Evolutionary conservation across 441 rosid genomes (phyloP).

Genomic region (Gossypium trilobum): DNA sequence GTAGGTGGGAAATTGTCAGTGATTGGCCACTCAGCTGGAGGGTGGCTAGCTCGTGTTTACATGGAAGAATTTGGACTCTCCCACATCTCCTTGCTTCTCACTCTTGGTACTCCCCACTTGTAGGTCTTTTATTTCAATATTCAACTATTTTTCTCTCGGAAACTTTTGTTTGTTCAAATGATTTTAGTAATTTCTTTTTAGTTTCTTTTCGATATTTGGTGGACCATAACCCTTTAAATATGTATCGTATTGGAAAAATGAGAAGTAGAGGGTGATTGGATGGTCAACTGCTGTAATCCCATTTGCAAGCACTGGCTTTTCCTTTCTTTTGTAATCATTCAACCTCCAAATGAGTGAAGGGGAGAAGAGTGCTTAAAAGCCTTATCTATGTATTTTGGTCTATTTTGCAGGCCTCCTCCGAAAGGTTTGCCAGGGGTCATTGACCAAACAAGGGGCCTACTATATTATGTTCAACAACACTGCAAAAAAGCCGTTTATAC

Average conservation of each 20-base stretch:
- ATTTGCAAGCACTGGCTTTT: neutral
- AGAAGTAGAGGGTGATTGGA: no score
- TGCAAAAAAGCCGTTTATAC: slow-evolving; percentile 69
- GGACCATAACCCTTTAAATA: neutral
- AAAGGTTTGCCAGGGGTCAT: slow-evolving; percentile 66
- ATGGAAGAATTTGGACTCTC: slow-evolving; percentile 66
- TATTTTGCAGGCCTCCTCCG: slow-evolving; percentile 68
- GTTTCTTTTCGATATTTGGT: neutral
- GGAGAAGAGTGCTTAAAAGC: no score
- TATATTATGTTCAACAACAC: slow-evolving; percentile 55
- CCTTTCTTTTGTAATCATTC: no score
- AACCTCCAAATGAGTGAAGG: no score
- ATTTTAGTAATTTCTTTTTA: neutral
- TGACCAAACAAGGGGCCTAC: slow-evolving; percentile 92
- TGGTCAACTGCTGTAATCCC: neutral
- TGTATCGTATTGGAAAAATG: neutral
- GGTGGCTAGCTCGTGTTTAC: slow-evolving; percentile 92
- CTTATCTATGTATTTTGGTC: neutral
- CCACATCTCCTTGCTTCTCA: slow-evolving; percentile 59
- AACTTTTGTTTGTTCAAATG: neutral
- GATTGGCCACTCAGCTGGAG: slow-evolving; percentile 93
- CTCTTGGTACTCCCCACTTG: slow-evolving; percentile 95
- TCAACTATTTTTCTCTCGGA: neutral
- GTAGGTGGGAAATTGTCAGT: slow-evolving; percentile 55
- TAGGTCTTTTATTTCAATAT: slow-evolving; percentile 38